Evolutionary conservation across 2,329 filamentous ascomycete genomes (phyloP).

Genomic region (Colletotrichum abscissum): DNA sequence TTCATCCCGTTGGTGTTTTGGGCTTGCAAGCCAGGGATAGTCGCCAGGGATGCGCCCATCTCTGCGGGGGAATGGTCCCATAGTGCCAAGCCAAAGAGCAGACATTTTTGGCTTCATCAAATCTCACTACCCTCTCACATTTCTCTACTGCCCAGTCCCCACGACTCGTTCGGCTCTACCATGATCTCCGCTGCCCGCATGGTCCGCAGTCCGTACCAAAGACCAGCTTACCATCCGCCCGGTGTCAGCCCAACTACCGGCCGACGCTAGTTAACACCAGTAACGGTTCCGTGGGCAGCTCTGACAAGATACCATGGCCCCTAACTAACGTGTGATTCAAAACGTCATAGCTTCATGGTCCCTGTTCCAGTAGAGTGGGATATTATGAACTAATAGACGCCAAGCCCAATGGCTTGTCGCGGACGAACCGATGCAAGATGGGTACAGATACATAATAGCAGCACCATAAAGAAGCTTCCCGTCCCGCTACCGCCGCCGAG

Average conservation of each 20-base stretch:
- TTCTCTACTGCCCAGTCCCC: neutral
- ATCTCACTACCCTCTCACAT: neutral
- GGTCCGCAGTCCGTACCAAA: neutral
- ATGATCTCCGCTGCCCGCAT: neutral
- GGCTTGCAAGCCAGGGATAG: constrained; percentile 1
- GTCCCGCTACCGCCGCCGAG: constrained; percentile 44
- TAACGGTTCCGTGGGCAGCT: neutral
- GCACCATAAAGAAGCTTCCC: constrained; percentile 21
- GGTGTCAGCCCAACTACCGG: constrained; percentile 11
- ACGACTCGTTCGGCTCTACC: neutral
- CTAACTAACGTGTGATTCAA: neutral
- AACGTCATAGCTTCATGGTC: constrained; percentile 7
- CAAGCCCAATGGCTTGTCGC: constrained; percentile 13
- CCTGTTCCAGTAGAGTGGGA: neutral
- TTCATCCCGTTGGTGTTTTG: constrained; percentile 6
- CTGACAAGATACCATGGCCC: neutral
- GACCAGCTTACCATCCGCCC: neutral
- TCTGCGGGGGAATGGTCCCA: constrained; percentile 10
- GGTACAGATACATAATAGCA: neutral
- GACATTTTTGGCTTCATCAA: neutral
- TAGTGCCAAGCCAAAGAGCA: constrained; percentile 17
- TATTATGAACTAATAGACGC: neutral
- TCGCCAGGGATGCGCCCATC: neutral
- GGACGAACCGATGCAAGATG: constrained; percentile 8
- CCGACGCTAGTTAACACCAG: neutral